A percentile compares a stretch with the other conserved stretches of the same genome.
Evolutionary conservation across 192 early-diverging fungal genomes (phyloP).

Genomic region (Backusella australiensis): DNA sequence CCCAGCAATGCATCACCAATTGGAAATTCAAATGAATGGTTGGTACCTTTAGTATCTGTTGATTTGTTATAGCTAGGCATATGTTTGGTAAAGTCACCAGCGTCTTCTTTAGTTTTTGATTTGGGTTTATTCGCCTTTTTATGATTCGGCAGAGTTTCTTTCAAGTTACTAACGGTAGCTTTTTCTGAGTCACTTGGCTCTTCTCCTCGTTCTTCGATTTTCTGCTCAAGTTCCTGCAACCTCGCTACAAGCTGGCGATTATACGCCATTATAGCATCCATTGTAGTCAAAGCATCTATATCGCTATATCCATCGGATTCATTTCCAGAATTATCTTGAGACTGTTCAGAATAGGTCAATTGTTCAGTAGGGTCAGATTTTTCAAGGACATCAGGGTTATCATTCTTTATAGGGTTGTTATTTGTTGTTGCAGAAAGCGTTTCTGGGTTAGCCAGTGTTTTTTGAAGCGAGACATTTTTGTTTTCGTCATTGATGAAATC

Average conservation of each 20-base stretch:
- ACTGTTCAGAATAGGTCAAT: neutral
- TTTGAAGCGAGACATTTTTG: neutral
- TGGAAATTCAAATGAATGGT: constrained; percentile 11
- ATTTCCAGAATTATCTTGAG: neutral
- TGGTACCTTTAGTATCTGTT: neutral
- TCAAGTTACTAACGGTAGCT: neutral
- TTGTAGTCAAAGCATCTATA: neutral
- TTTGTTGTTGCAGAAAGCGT: neutral
- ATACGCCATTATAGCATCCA: constrained; percentile 7
- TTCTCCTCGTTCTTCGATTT: neutral
- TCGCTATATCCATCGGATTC: neutral
- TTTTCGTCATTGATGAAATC: neutral
- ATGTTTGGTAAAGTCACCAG: neutral
- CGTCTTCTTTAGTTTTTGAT: neutral
- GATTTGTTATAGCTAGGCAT: neutral
- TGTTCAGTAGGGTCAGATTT: neutral
- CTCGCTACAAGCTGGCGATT: neutral
- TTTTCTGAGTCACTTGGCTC: neutral
- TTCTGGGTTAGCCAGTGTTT: neutral
- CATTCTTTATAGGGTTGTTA: neutral
- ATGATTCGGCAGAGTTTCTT: neutral
- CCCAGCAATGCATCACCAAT: neutral
- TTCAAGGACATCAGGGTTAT: neutral
- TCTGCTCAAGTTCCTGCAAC: neutral
- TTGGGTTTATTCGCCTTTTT: neutral